Evolutionary conservation across 1,284 basidiomycete genomes (phyloP).

Genomic region (Malassezia globosa): DNA sequence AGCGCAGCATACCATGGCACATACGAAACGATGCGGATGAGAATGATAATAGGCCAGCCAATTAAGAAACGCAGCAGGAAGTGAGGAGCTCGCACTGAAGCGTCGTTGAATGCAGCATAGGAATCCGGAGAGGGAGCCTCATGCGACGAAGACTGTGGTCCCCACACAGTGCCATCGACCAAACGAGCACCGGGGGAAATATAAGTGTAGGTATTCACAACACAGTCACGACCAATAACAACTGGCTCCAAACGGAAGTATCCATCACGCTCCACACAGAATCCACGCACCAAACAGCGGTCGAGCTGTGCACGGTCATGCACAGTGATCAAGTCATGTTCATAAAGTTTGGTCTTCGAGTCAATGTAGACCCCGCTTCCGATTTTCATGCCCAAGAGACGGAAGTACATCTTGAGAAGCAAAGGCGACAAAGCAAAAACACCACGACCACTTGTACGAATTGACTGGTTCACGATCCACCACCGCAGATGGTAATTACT

Average conservation of each 20-base stretch:
- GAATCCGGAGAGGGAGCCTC: conserved; percentile 44
- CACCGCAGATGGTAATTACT: conserved; percentile 47
- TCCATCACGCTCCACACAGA: conserved; percentile 46
- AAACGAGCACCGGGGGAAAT: conserved; percentile 45
- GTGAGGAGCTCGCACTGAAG: conserved; percentile 34
- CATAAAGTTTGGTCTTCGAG: conserved; percentile 36
- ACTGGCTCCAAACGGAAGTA: conserved; percentile 46
- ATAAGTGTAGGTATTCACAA: conserved; percentile 46
- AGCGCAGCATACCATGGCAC: conserved; percentile 46
- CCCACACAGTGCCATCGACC: conserved; percentile 46
- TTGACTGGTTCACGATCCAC: conserved; percentile 47
- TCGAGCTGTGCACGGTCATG: conserved; percentile 45
- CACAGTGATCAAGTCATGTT: conserved; percentile 46
- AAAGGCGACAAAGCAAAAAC: conserved; percentile 40
- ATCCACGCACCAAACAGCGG: conserved; percentile 44
- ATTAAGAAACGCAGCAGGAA: conserved; percentile 35
- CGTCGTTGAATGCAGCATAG: conserved; percentile 44
- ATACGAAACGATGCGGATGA: conserved; percentile 38
- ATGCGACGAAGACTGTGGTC: conserved; percentile 44
- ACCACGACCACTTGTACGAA: conserved; percentile 43
- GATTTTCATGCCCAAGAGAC: conserved; percentile 44
- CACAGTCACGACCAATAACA: conserved; percentile 46
- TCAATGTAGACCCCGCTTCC: conserved; percentile 43
- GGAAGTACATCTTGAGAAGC: conserved; percentile 41
- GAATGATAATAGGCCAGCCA: conserved; percentile 36